Evolutionary conservation across 371 early-diverging fungal genomes (phyloP).

Genomic region (Chytridium lagenaria): DNA sequence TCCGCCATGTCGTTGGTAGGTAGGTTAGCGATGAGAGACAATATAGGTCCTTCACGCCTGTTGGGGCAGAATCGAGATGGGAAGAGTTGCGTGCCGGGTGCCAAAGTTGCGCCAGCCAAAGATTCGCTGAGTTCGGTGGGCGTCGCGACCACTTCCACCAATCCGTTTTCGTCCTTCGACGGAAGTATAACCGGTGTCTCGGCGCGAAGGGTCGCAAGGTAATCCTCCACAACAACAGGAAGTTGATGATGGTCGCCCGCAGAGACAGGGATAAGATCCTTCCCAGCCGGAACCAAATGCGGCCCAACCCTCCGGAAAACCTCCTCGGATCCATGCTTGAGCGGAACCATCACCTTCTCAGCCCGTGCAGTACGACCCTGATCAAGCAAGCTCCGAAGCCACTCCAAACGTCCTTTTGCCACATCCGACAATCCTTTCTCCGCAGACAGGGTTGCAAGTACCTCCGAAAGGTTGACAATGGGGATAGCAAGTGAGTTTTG

Average conservation of each 20-base stretch:
- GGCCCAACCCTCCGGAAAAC: not conserved
- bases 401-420: not conserved
- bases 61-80: not conserved
- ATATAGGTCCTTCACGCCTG: not conserved
- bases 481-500: not conserved
- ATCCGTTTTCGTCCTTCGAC: not conserved
- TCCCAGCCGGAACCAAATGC: not conserved
- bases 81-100: not conserved
- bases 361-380: too few species aligned
- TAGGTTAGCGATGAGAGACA: not conserved
- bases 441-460: not conserved
- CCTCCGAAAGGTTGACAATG: not conserved
- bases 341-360: not conserved
- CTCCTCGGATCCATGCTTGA: not conserved
- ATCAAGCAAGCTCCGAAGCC: not conserved
- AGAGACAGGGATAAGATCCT: not conserved
- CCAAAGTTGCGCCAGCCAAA: not conserved
- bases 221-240: not conserved
- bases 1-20: not conserved
- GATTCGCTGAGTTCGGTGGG: not conserved
- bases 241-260: not conserved
- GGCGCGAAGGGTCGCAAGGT: not conserved
- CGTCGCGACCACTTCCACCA: not conserved
- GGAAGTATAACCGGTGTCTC: not conserved
- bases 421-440: not conserved